Evolutionary conservation across 352 stramenopile genomes (phyloP).

Genomic region (Globisporangium yorkense): DNA sequence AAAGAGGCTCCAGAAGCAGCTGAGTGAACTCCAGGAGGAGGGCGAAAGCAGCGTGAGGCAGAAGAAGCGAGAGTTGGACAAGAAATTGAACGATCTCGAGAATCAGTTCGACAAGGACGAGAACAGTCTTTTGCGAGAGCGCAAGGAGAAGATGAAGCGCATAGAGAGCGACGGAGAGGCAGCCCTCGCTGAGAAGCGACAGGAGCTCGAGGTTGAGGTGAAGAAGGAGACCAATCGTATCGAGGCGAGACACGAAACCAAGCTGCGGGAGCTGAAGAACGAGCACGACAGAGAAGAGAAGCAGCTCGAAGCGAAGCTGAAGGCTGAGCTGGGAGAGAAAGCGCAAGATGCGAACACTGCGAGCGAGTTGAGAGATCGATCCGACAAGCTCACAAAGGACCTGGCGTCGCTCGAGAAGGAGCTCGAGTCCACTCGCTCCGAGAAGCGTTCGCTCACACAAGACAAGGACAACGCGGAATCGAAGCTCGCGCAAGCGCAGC

Average conservation of each 20-base stretch:
- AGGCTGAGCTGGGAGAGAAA: constrained; percentile 21
- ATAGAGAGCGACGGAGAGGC: constrained; percentile 47
- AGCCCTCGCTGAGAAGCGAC: constrained; percentile 35
- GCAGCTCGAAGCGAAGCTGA: constrained; percentile 26
- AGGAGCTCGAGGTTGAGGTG: constrained; percentile 53
- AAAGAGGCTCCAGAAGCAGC: constrained; percentile 41
- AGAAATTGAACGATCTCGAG: constrained; percentile 61
- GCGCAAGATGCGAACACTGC: constrained; percentile 13
- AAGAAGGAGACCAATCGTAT: constrained; percentile 38
- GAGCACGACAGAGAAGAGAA: constrained; percentile 31
- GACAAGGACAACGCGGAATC: constrained; percentile 1
- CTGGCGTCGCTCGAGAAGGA: constrained; percentile 10
- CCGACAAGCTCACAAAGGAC: constrained; percentile 14
- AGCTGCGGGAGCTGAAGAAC: constrained; percentile 37
- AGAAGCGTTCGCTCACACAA: not conserved
- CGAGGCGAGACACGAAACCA: constrained; percentile 29
- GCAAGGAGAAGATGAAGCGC: constrained; percentile 61
- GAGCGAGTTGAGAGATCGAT: constrained; percentile 19
- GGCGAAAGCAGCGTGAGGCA: constrained; percentile 57
- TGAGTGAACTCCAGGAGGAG: constrained; percentile 49
- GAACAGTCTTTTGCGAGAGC: constrained; percentile 36
- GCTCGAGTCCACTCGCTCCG: not conserved
- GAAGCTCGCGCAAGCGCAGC: not conserved
- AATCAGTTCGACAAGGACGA: constrained; percentile 65
- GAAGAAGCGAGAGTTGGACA: constrained; percentile 54